These are phyloP conservation scores for Colletotrichum higginsianum DNA, from an alignment of 2,329 filamentous ascomycete genomes.

Conservation along the genomic window DNA sequence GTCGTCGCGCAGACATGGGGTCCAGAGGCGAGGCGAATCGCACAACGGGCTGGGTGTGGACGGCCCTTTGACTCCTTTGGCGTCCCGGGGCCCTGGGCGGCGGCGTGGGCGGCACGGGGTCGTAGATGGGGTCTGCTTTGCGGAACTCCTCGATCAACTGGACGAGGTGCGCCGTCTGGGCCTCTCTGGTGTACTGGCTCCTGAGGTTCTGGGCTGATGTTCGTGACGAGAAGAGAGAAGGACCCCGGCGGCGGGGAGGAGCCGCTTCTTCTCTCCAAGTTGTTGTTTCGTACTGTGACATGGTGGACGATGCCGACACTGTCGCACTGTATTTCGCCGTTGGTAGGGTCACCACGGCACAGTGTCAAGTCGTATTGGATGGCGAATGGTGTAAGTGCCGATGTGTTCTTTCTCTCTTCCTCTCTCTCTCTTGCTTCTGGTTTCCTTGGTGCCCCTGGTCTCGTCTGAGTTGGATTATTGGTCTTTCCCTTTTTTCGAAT, in stretches of 20 bases:
- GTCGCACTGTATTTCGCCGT: not conserved
- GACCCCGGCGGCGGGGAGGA: constrained; percentile 21
- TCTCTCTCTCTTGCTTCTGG: not conserved
- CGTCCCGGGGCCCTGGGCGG: constrained; percentile 34
- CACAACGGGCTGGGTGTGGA: constrained; percentile 12
- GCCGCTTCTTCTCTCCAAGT: constrained; percentile 10
- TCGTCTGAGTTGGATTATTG: constrained; percentile 1
- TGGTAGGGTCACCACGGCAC: not conserved
- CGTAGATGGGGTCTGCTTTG: constrained; percentile 37
- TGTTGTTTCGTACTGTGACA: constrained; percentile 30
- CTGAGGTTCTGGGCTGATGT: constrained; percentile 35
- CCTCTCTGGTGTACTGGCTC: constrained; percentile 31
- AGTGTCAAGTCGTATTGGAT: not conserved
- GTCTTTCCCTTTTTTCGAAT: constrained; percentile 6
- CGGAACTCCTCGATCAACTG: constrained; percentile 39
- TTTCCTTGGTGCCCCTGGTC: too few relatives aligned
- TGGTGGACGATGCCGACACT: not conserved
- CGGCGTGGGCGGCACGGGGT: constrained; percentile 37
- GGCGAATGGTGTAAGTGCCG: constrained; percentile 17
- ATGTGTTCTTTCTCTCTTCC: not conserved
- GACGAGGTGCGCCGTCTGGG: constrained; percentile 22
- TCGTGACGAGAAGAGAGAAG: constrained; percentile 30
- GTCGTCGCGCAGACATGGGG: not conserved
- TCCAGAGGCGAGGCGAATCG: constrained; percentile 30
- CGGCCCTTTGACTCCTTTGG: constrained; percentile 11